These are phyloP conservation scores for Pichia sorboxylosa DNA, from an alignment of 1,139 yeast genomes.

Conservation along the genomic window DNA sequence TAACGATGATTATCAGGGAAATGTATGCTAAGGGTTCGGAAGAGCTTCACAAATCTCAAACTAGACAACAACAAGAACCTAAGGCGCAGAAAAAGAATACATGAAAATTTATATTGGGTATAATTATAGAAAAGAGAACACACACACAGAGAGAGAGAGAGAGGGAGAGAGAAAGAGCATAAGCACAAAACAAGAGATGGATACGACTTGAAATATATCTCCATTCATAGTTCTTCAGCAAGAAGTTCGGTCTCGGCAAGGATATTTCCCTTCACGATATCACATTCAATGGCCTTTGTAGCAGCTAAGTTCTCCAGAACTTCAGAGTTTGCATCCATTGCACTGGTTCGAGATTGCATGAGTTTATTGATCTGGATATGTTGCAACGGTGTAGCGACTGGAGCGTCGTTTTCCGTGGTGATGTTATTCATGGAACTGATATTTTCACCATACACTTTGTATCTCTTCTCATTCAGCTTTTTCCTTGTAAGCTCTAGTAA, in stretches of 20 bases:
- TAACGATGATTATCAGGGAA: constrained; percentile 14
- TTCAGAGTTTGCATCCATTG: constrained; percentile 6
- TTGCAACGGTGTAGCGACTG: constrained; percentile 1
- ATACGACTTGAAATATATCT: no score
- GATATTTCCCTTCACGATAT: not conserved
- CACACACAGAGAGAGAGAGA: no score
- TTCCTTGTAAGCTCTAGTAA: constrained; percentile 5
- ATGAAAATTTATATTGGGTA: no score
- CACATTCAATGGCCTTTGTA: constrained; percentile 2
- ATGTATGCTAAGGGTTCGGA: constrained; percentile 12
- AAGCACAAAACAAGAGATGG: no score
- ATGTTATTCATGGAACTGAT: not conserved
- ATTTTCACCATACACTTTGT: not conserved
- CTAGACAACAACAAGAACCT: not conserved
- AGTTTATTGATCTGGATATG: constrained; percentile 2
- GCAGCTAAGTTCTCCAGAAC: constrained; percentile 1
- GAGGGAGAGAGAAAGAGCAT: no score
- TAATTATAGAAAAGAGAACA: no score
- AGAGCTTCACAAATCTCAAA: constrained; percentile 1
- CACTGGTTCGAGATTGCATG: constrained; percentile 1
- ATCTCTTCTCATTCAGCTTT: not conserved
- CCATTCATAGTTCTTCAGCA: no score
- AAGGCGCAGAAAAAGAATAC: not conserved
- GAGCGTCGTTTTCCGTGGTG: not conserved
- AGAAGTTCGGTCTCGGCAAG: not conserved